Evolutionary conservation across 2,329 filamentous ascomycete genomes (phyloP).

Genomic region (Tolypocladium paradoxum): DNA sequence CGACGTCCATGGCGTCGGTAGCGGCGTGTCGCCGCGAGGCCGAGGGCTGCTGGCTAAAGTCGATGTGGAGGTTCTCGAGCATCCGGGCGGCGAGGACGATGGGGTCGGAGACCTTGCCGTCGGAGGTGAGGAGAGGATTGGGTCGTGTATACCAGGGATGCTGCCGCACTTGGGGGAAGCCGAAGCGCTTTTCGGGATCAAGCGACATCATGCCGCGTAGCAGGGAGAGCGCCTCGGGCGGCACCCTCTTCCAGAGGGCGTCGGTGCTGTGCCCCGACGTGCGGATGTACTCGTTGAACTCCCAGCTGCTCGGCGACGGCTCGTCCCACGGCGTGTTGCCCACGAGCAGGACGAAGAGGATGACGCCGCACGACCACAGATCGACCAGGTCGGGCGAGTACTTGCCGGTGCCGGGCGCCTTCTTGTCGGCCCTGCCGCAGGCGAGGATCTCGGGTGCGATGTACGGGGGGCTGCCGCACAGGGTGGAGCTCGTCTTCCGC

Average conservation of each 20-base stretch:
- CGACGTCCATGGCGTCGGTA: constrained; percentile 59
- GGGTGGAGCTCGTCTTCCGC: constrained; percentile 71
- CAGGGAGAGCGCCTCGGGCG: constrained; percentile 63
- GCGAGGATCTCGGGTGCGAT: constrained; percentile 85
- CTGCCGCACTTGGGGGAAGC: constrained; percentile 73
- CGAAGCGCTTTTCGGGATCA: constrained; percentile 64
- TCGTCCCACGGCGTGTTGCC: constrained; percentile 98
- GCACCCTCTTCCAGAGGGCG: constrained; percentile 73
- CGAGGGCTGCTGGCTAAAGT: constrained; percentile 61
- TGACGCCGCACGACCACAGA: constrained; percentile 95
- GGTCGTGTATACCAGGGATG: constrained; percentile 90
- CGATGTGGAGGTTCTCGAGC: constrained; percentile 82
- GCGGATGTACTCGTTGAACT: constrained; percentile 78
- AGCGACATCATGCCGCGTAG: constrained; percentile 89
- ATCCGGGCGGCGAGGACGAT: constrained; percentile 85
- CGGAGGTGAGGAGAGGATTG: constrained; percentile 64
- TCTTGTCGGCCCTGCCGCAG: constrained; percentile 37
- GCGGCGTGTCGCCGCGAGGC: constrained; percentile 28
- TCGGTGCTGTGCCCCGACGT: constrained; percentile 75
- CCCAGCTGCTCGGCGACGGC: constrained; percentile 74
- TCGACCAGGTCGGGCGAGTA: constrained; percentile 77
- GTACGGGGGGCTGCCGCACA: constrained; percentile 93
- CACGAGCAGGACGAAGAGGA: constrained; percentile 89
- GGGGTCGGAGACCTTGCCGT: constrained; percentile 68
- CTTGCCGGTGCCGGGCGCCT: constrained; percentile 38